Base-by-base conservation (phyloP, 2,329 filamentous ascomycete genomes). In the Beauveria brongniartii region DNA sequence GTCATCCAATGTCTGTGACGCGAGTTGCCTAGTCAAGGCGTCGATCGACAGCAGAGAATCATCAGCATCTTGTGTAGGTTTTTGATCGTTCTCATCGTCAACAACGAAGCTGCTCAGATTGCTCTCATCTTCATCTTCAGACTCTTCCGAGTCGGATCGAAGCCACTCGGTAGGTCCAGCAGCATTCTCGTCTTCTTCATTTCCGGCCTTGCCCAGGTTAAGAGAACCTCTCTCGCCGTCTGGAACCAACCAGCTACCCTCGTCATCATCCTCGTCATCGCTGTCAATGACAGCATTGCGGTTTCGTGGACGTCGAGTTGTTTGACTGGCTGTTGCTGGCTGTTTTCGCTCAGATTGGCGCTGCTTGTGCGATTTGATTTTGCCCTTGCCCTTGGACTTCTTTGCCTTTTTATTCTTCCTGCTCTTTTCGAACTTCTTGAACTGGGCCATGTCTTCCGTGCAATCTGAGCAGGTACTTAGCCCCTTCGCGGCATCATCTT, bases 161-260 rank as follows among this genome's bases (percentile, higher is more conserved):
- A 96, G 79, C 71, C 85, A 91, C 61, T 95, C 90, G 24, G 91
- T 92, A 3, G 88, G 91, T 2, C 91, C 91, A 70, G 96, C 92
- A 2, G 89, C 90, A 69, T 96, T 85, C 72, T 96, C 91, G 64
- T 96, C 91, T 57, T 91, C 89, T n/a, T 85, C 83, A 4, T 90
- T 91, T n/a, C 91, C 91, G 50, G 90, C 89, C 70, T 87, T 89
- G 53, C 89, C 90, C 18, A 92, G 78, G n/a, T 78, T 77, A 4
- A 86, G 69, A 1, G 79, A 70, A 0, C 81, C 79, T 50, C 82
- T 85, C 68, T 94, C 79, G 10, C 83, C 79, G 61, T 89, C 86
- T 0, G 85, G 81, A 3, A 92, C 89, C 47, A 96, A 78, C 92
- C 92, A 96, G 66, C 90, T 88, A 14, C 84, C 90, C 61, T 90